These are phyloP conservation scores for Spergularia azorica DNA, from an alignment of 179 eudicot species.

Conservation along the genomic window DNA sequence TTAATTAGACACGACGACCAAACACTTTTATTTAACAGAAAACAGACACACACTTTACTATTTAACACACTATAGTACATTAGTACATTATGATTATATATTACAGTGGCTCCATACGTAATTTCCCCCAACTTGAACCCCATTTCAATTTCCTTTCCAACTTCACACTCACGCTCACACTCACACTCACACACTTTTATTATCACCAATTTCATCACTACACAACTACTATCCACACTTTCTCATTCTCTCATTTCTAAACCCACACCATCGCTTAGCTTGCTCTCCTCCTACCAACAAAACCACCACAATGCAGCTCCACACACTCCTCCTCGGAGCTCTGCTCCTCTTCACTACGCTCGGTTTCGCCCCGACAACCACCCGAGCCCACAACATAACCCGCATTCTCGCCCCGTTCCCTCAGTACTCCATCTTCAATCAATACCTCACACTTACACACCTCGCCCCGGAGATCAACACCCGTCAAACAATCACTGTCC, in stretches of 20 bases:
- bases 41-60: background rate
- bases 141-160: conserved; percentile 5
- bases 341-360: conserved; percentile 18
- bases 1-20: background rate
- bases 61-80: background rate
- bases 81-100: no score
- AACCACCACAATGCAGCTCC: conserved; percentile 9
- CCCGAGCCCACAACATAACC: conserved; percentile 52
- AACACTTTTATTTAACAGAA: background rate
- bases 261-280: background rate
- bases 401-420: conserved; percentile 46
- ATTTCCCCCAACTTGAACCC: conserved; percentile 5
- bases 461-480: conserved; percentile 60
- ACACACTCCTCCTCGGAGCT: background rate
- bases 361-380: conserved; percentile 19
- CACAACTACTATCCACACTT: conserved; percentile 8
- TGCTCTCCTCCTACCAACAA: conserved; percentile 12
- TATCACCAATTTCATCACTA: conserved; percentile 12
- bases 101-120: background rate
- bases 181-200: background rate
- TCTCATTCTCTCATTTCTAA: background rate
- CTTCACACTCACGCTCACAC: conserved; percentile 14
- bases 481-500: conserved; percentile 62
- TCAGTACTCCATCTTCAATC: conserved; percentile 58
- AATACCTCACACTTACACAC: conserved; percentile 66